Evolutionary conservation across 169 alveolate genomes (phyloP).

Genomic region (Cryptosporidium ubiquitum): DNA sequence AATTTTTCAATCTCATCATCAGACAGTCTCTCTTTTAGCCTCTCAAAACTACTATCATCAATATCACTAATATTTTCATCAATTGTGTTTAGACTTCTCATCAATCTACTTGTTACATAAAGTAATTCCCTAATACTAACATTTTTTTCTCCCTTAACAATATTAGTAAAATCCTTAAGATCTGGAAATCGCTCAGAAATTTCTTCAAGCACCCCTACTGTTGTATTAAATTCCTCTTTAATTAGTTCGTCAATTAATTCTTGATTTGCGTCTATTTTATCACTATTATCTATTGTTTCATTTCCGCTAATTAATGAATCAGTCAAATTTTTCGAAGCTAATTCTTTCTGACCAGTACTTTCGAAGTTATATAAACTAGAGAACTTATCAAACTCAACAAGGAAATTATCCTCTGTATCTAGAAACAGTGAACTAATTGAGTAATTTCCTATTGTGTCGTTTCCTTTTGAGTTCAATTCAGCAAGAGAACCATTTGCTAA

Average conservation of each 20-base stretch:
- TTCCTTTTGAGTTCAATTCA: not conserved
- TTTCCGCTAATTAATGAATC: constrained; percentile 3
- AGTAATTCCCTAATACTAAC: constrained; percentile 40
- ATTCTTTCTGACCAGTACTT: not conserved
- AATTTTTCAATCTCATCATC: constrained; percentile 28
- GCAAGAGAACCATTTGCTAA: constrained; percentile 38
- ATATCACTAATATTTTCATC: constrained; percentile 11
- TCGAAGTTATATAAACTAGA: constrained; percentile 7
- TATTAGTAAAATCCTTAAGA: constrained; percentile 23
- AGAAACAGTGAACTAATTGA: constrained; percentile 7
- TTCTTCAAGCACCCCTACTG: constrained; percentile 26
- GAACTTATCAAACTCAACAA: constrained; percentile 31
- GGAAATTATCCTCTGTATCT: constrained; percentile 9
- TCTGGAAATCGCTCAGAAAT: constrained; percentile 22
- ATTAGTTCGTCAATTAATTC: constrained; percentile 8
- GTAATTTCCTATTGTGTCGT: not conserved
- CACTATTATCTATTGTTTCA: constrained; percentile 4
- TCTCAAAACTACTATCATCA: constrained; percentile 15
- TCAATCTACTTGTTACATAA: constrained; percentile 18
- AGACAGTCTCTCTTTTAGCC: constrained; percentile 12
- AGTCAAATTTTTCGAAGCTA: constrained; percentile 9
- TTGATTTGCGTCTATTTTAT: not conserved
- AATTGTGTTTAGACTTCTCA: constrained; percentile 13
- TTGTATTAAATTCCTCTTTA: constrained; percentile 19
- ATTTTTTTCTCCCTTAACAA: constrained; percentile 13